phyloP scores from a whole-genome alignment of 1,284 basidiomycete species.

The Paramarasmius palmivorus region DNA sequence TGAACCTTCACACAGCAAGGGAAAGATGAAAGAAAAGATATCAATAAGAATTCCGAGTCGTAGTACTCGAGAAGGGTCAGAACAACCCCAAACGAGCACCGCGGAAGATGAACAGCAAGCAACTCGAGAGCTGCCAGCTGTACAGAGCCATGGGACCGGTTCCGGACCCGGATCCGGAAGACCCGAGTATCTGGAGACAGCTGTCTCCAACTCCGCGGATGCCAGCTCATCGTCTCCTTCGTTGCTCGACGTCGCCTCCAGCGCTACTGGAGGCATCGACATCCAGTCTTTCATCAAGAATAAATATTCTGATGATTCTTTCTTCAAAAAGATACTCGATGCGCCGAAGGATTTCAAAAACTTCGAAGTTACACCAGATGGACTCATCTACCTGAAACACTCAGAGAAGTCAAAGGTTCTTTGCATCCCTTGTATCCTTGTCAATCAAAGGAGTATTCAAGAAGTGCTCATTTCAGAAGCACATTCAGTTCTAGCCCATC shows the following conservation, averaged over 20 bases:
- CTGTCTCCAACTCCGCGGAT: too few relatives aligned
- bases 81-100: too few relatives aligned
- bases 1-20: too few relatives aligned
- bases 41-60: too few relatives aligned
- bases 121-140: too few relatives aligned
- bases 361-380: constrained; percentile 21
- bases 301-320: constrained; percentile 20
- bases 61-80: too few relatives aligned
- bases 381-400: constrained; percentile 18
- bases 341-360: constrained; percentile 18
- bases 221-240: background rate
- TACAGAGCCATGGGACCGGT: too few relatives aligned
- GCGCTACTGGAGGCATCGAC: background rate
- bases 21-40: too few relatives aligned
- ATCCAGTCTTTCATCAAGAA: constrained; percentile 1
- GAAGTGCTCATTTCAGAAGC: constrained; percentile 27
- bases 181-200: too few relatives aligned
- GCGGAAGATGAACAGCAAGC: too few relatives aligned
- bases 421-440: constrained; percentile 28
- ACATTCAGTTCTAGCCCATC: constrained; percentile 32
- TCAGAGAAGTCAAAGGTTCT: constrained; percentile 8
- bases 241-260: background rate
- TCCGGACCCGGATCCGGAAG: too few relatives aligned
- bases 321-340: constrained; percentile 20
- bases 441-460: too few relatives aligned